A percentile compares a stretch with the other conserved stretches of the same genome.
Evolutionary conservation across 1,284 basidiomycete genomes (phyloP).

Genomic region (Cryptococcus hybrid): DNA sequence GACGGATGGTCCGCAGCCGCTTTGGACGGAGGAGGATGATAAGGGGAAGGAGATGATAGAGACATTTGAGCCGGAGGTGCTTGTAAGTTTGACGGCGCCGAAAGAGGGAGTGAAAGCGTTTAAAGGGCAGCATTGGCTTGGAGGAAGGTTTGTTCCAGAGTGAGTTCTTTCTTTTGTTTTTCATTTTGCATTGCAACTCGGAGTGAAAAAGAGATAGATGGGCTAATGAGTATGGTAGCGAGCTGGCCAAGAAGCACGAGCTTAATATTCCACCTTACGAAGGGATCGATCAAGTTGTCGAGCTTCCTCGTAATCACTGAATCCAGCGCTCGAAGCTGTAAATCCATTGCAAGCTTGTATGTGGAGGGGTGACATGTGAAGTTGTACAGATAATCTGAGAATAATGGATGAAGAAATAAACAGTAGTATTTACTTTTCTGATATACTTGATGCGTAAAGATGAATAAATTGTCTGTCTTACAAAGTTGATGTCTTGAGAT

Average conservation of each 20-base stretch:
- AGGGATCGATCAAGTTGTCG: constrained; percentile 75
- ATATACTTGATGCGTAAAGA: too few relatives aligned
- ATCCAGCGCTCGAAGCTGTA: neutral
- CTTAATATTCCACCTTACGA: constrained; percentile 76
- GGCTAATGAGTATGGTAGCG: neutral
- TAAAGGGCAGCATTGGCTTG: constrained; percentile 82
- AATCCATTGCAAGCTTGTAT: neutral
- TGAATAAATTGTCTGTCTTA: too few relatives aligned
- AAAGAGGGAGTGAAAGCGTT: constrained; percentile 81
- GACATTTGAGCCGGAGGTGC: constrained; percentile 67
- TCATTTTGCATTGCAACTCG: neutral
- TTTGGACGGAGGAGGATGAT: constrained; percentile 53
- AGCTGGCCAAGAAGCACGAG: constrained; percentile 58
- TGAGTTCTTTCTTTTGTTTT: constrained; percentile 49
- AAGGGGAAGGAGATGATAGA: constrained; percentile 58
- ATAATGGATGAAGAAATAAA: too few relatives aligned
- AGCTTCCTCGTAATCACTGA: constrained; percentile 46
- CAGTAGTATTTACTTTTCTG: too few relatives aligned
- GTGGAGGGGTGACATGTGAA: neutral
- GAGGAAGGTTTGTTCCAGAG: constrained; percentile 88
- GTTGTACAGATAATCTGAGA: neutral
- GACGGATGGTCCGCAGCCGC: constrained; percentile 37
- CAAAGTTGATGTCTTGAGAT: too few relatives aligned
- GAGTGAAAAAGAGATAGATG: neutral
- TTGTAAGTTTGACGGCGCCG: constrained; percentile 90